Conservation (phyloP, 495 filamentous ascomycete genomes). For the Elasticomyces elasticus region DNA sequence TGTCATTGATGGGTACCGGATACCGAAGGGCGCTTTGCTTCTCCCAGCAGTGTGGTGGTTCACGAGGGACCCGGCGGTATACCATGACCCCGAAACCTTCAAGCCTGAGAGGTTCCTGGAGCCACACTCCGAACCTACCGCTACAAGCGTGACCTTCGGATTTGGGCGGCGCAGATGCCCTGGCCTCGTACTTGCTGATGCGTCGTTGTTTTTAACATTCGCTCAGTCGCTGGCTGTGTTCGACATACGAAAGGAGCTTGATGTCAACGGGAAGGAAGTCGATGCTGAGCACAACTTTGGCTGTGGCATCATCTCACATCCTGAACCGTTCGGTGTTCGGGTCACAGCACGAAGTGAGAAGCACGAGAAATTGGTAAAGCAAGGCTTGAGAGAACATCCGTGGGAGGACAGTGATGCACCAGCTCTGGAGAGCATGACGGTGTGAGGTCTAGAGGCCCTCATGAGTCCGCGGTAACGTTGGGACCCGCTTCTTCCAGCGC, state of each 20-base stretch:
- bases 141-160: constrained; percentile 11
- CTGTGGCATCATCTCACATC: constrained; percentile 35
- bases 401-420: not conserved
- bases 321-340: constrained; percentile 29
- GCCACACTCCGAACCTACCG: not conserved
- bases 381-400: constrained; percentile 29
- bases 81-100: constrained; percentile 14
- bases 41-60: constrained; percentile 25
- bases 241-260: constrained; percentile 29
- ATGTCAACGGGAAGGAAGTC: constrained; percentile 27
- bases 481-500: too few species aligned
- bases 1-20: constrained; percentile 31
- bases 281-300: constrained; percentile 27
- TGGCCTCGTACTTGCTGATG: constrained; percentile 10
- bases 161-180: constrained; percentile 15
- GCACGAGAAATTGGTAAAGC: constrained; percentile 29
- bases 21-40: constrained; percentile 39
- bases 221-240: constrained; percentile 9
- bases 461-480: too few species aligned
- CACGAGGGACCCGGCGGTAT: constrained; percentile 3
- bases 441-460: too few species aligned
- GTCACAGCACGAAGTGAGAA: constrained; percentile 30
- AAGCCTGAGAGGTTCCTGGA: constrained; percentile 15
- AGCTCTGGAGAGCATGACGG: not conserved
- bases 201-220: constrained; percentile 5